phyloP scores from a whole-genome alignment of 257 asterid genomes.

The Nicotiana benthamiana region DNA sequence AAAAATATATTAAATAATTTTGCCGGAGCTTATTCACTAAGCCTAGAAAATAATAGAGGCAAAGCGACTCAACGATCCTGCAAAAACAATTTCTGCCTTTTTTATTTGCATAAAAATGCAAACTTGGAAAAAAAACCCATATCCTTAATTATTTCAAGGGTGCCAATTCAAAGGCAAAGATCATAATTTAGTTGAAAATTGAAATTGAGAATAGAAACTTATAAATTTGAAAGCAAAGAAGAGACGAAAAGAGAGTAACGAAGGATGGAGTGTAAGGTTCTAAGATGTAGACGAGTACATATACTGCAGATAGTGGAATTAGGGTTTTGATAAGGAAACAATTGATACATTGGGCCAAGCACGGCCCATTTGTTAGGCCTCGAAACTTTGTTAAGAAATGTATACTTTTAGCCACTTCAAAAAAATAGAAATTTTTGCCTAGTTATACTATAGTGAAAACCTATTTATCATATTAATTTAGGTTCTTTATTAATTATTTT shows the following conservation, averaged over 20 bases:
- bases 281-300: background rate
- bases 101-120: background rate
- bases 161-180: background rate
- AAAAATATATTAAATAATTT: background rate
- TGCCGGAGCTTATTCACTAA: conserved; percentile 46
- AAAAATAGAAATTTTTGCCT: no score
- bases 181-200: background rate
- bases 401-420: no score
- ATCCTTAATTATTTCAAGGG: background rate
- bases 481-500: no score
- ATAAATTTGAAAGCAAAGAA: background rate
- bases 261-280: background rate
- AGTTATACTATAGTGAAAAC: no score
- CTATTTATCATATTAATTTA: no score
- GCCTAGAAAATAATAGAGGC: conserved; percentile 43
- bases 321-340: background rate
- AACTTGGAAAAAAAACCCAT: background rate
- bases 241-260: background rate
- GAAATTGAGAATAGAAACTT: background rate
- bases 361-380: background rate
- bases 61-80: conserved; percentile 85
- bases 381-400: no score
- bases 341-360: background rate
- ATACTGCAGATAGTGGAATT: background rate
- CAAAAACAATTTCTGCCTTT: conserved; percentile 23